A percentile compares a stretch with the other conserved stretches of the same genome.
Conservation (phyloP, 2,329 filamentous ascomycete species). For the Pseudodiploospora longispora region DNA sequence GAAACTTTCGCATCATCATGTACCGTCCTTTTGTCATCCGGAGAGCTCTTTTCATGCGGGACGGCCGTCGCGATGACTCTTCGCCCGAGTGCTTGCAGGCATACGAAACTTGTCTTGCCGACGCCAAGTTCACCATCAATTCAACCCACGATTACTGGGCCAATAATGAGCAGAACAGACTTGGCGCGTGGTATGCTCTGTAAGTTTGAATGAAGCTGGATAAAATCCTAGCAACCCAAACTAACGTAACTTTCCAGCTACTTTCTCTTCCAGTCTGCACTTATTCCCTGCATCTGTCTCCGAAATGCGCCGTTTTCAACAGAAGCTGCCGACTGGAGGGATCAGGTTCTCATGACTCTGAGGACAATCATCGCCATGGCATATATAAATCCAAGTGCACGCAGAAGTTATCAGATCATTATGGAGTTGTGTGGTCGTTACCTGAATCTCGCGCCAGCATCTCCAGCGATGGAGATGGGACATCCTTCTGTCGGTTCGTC, state of each 20-base stretch:
- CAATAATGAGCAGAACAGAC: conserved; percentile 26
- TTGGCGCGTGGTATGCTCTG: conserved; percentile 36
- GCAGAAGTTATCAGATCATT: conserved; percentile 34
- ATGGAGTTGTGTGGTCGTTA: conserved; percentile 31
- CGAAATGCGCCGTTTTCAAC: conserved; percentile 31
- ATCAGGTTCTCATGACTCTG: conserved; percentile 30
- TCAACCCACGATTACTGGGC: conserved; percentile 32
- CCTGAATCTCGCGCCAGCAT: conserved; percentile 13
- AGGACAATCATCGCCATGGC: conserved; percentile 28
- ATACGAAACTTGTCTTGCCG: conserved; percentile 26
- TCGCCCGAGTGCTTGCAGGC: conserved; percentile 13
- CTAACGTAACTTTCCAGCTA: conserved; percentile 22
- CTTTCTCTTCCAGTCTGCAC: conserved; percentile 40
- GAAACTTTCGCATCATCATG: conserved; percentile 40
- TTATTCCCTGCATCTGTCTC: conserved; percentile 40
- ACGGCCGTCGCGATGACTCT: conserved; percentile 11
- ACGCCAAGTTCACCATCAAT: conserved; percentile 32
- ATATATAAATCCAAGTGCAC: conserved; percentile 30
- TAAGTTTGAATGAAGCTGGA: conserved; percentile 11
- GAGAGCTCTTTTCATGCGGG: conserved; percentile 16
- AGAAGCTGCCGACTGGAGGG: conserved; percentile 30
- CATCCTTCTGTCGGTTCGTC: background rate
- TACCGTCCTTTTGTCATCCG: conserved; percentile 38
- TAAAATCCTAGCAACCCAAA: background rate
- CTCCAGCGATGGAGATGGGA: background rate